Base-by-base conservation (phyloP, 441 rosid species). In the Gossypium davidsonii region DNA sequence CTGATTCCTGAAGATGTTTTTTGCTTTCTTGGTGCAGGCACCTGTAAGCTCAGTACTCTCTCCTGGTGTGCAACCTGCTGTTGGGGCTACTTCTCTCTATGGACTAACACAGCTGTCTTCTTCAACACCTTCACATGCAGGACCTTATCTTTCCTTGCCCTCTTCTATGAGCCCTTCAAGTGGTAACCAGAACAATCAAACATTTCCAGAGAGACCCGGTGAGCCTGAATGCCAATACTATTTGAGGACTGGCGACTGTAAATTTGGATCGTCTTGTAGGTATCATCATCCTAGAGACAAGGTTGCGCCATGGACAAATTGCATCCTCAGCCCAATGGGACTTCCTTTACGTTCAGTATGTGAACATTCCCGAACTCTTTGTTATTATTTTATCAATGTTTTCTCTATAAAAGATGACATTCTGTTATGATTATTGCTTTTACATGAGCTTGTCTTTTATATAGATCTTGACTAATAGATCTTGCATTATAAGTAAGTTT, bases 291-390 rank as follows among this genome's bases (percentile, higher is more conserved):
- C 97, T 71, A 87, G 80, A 64, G 92, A 91, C 70, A 77, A 86
- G 73, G 74, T 79, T 51, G 82, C 77, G 75, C 92, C 91, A 71
- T 82, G 82, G 80, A 80, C 90, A 72, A 88, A 84, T 71, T 88
- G 89, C 74, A 34, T 74, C 70, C 95, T 91, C 73, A 89, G 89
- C 75, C 85, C 91, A 62, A 71, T 89, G 70, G 97, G 97, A 69
- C 93, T 91, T 83, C 98, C 97, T 76, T 65, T 89, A 76, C 96
- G 98, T 23, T 89, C 87, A 81, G 98, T 94, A 94, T 62, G 86
- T 76, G 63, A 53, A 62, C 62, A 60, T 42, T 8, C 72, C 56
- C 5, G n/a, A 26, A 71, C 26, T 71, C 57, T 67, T 77, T 49
- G 58, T 76, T 57, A 20, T 15, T 73, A 39, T 34, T 70, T 21